Evolutionary conservation across 1,284 basidiomycete genomes (phyloP).

Genomic region (Ceratobasidium sp.): DNA sequence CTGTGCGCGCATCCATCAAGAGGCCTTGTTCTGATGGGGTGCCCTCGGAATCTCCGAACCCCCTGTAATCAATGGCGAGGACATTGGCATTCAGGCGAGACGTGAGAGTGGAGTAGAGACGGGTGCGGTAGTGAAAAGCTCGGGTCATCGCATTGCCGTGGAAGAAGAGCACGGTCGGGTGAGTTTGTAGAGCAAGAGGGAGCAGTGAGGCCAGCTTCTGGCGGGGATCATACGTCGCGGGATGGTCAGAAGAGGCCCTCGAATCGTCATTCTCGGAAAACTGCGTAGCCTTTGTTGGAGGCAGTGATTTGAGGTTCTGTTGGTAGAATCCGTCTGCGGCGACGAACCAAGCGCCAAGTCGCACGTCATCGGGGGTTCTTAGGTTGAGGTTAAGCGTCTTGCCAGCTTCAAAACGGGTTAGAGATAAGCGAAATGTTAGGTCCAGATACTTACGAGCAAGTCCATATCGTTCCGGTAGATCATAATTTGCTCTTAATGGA

Average conservation of each 20-base stretch:
- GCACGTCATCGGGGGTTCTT: constrained; percentile 76
- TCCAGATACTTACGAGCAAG: constrained; percentile 71
- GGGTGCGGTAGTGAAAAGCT: constrained; percentile 67
- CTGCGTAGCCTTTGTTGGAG: constrained; percentile 43
- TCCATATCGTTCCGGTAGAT: constrained; percentile 76
- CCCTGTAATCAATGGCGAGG: constrained; percentile 88
- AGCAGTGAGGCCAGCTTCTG: constrained; percentile 44
- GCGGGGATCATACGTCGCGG: constrained; percentile 42
- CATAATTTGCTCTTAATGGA: constrained; percentile 70
- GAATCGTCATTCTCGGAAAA: constrained; percentile 41
- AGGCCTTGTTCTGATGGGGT: constrained; percentile 76
- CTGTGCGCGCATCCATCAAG: constrained; percentile 75
- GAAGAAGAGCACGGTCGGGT: constrained; percentile 83
- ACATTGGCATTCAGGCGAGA: constrained; percentile 76
- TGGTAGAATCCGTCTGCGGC: constrained; percentile 73
- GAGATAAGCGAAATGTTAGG: neutral
- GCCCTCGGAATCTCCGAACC: constrained; percentile 88
- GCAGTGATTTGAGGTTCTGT: constrained; percentile 3
- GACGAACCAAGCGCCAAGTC: constrained; percentile 89
- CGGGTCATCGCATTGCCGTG: constrained; percentile 90
- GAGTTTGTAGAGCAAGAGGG: constrained; percentile 60
- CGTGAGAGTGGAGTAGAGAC: constrained; percentile 67
- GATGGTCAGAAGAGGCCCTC: constrained; percentile 38
- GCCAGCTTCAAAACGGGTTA: constrained; percentile 59
- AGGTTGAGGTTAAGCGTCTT: constrained; percentile 80